phyloP scores from a whole-genome alignment of 768 basidiomycete species.

The Mycena venus region DNA sequence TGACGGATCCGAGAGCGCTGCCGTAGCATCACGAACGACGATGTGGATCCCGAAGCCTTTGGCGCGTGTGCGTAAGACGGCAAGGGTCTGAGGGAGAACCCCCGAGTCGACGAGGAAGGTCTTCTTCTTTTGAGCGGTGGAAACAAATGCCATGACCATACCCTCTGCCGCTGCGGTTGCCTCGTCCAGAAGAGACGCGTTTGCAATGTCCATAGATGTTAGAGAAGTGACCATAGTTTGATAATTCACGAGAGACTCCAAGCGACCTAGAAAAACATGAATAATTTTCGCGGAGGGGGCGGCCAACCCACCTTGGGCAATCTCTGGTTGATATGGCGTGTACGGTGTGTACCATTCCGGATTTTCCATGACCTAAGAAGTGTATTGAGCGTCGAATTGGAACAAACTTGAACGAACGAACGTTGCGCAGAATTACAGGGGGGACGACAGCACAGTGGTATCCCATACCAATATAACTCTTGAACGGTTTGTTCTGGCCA shows the following conservation, averaged over 20 bases:
- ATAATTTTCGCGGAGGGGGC: constrained; percentile 18
- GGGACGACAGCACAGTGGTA: constrained; percentile 96
- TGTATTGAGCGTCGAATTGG: background rate
- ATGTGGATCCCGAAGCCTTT: constrained; percentile 94
- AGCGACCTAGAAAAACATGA: constrained; percentile 71
- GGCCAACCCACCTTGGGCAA: constrained; percentile 85
- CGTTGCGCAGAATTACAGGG: constrained; percentile 94
- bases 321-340: constrained; percentile 97
- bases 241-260: constrained; percentile 96
- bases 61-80: constrained; percentile 91
- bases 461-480: constrained; percentile 98
- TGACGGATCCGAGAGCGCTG: constrained; percentile 64
- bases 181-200: constrained; percentile 95
- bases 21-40: constrained; percentile 72
- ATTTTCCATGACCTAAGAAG: constrained; percentile 85
- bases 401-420: constrained; percentile 52
- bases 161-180: constrained; percentile 95
- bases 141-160: constrained; percentile 94
- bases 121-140: constrained; percentile 76
- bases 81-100: constrained; percentile 90
- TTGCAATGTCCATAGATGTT: constrained; percentile 95
- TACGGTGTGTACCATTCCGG: constrained; percentile 99
- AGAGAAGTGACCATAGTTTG: constrained; percentile 97
- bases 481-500: constrained; percentile 83
- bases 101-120: constrained; percentile 89